These are phyloP conservation scores for Arabis alpina DNA, from an alignment of 345 rosid genomes.

Conservation along the genomic window DNA sequence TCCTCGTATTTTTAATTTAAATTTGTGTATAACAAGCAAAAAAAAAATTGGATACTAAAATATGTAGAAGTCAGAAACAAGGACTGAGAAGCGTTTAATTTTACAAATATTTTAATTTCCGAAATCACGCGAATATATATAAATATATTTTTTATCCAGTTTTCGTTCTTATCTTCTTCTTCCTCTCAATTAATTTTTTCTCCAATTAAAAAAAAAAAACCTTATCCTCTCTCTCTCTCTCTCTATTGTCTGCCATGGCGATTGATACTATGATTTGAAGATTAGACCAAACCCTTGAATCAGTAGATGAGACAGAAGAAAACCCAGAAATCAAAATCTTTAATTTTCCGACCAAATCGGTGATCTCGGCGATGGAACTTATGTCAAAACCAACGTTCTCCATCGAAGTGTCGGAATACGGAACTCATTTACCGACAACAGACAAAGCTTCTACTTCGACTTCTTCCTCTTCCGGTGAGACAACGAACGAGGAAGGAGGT, in stretches of 20 bases:
- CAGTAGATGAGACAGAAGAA: conserved; percentile 46
- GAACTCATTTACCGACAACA: conserved; percentile 38
- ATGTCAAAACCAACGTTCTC: conserved; percentile 53
- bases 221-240: conserved; percentile 35
- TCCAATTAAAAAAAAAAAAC: neutral
- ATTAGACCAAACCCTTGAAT: neutral
- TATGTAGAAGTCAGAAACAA: conserved; percentile 12
- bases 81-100: conserved; percentile 6
- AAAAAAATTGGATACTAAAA: neutral
- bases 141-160: conserved; percentile 34
- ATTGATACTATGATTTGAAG: conserved; percentile 32
- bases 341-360: conserved; percentile 29
- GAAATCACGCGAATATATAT: conserved; percentile 23
- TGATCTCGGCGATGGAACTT: conserved; percentile 56
- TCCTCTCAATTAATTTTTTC: conserved; percentile 11
- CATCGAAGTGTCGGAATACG: conserved; percentile 49
- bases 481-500: conserved; percentile 18
- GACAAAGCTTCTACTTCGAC: conserved; percentile 36
- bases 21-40: no score
- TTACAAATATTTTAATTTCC: conserved; percentile 16
- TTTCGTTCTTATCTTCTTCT: conserved; percentile 35
- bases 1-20: no score
- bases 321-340: conserved; percentile 14
- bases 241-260: conserved; percentile 33
- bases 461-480: conserved; percentile 12